Evolutionary conservation across 164 flowering plant genomes (phyloP).

Genomic region (Pachysandra terminalis): DNA sequence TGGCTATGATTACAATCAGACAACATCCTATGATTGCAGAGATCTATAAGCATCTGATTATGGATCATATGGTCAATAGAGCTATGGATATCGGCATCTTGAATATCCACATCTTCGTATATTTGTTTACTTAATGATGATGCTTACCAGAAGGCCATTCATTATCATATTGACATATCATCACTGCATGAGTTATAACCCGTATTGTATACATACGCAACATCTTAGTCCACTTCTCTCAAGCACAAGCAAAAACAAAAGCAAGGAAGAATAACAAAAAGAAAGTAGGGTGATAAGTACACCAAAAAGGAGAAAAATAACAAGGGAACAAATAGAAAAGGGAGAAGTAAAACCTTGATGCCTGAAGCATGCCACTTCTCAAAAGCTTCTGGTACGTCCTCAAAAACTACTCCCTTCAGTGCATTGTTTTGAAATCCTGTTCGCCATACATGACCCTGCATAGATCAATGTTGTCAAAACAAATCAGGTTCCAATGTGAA

Average conservation of each 20-base stretch:
- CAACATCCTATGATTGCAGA: no score
- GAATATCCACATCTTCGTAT: no score
- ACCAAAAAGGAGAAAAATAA: not conserved
- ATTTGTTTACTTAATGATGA: no score
- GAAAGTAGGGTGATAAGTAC: no score
- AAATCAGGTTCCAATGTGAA: not conserved
- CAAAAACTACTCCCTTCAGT: conserved; percentile 72
- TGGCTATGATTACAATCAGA: no score
- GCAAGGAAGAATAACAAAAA: not conserved
- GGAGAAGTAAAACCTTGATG: conserved; percentile 52
- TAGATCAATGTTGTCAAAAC: not conserved
- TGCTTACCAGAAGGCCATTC: no score
- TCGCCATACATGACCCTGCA: conserved; percentile 96
- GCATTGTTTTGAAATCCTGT: conserved; percentile 82
- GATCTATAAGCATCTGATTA: no score
- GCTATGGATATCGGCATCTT: no score
- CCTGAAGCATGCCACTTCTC: conserved; percentile 78
- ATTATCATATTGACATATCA: no score
- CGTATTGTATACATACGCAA: no score
- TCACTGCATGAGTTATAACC: no score
- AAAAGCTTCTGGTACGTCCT: conserved; percentile 89
- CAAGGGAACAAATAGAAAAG: not conserved
- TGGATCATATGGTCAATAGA: no score
- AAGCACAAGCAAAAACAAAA: not conserved
- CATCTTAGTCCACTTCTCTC: not conserved